Evolutionary conservation across 805 yeast genomes (phyloP).

Genomic region (Candida gorgasii): DNA sequence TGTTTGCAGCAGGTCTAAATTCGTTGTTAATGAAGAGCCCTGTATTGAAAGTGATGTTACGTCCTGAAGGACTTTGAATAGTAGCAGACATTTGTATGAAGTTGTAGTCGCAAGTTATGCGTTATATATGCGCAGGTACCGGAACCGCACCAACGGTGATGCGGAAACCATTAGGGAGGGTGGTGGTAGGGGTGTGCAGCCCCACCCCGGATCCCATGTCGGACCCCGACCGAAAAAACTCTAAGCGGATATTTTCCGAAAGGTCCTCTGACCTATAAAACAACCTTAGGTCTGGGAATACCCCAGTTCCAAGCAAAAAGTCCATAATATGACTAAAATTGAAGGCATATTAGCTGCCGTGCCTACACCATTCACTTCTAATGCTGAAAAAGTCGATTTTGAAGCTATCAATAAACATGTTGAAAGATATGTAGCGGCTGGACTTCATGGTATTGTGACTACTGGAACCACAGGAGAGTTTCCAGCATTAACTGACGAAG

Average conservation of each 20-base stretch:
- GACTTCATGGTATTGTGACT: slow-evolving; percentile 16
- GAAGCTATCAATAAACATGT: slow-evolving; percentile 13
- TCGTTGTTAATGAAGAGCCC: slow-evolving; percentile 57
- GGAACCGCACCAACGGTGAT: no score
- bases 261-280: not conserved
- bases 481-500: slow-evolving; percentile 16
- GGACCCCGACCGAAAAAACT: no score
- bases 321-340: slow-evolving; percentile 12
- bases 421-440: slow-evolving; percentile 16
- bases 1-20: slow-evolving; percentile 40
- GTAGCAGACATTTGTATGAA: slow-evolving; percentile 10
- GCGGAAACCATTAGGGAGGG: no score
- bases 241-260: no score
- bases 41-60: slow-evolving; percentile 17
- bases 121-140: not conserved
- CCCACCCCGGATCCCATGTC: no score
- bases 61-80: slow-evolving; percentile 14
- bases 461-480: slow-evolving; percentile 20
- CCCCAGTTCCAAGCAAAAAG: not conserved
- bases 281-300: not conserved
- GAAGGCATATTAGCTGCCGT: slow-evolving; percentile 18
- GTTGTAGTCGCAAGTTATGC: not conserved
- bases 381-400: slow-evolving; percentile 10
- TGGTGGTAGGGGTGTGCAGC: no score
- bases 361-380: slow-evolving; percentile 17